A percentile compares a stretch with the other conserved stretches of the same genome.
These are phyloP conservation scores for Arthrobotrys entomopaga DNA, from an alignment of 2,329 filamentous ascomycete species.

Conservation along the genomic window DNA sequence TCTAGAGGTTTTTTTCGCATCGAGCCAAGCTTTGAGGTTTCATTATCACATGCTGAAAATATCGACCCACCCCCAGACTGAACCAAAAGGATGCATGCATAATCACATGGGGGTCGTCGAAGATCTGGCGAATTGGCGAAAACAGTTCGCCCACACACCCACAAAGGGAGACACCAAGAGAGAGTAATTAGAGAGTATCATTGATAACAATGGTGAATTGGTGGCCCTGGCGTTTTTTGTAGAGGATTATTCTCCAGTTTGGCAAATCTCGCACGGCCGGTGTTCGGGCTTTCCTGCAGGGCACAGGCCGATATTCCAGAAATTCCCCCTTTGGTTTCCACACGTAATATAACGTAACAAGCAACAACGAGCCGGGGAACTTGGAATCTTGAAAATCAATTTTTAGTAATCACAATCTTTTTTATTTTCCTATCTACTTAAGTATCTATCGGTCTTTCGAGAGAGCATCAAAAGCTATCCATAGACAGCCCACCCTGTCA, in stretches of 20 bases:
- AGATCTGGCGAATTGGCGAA: slow-evolving; percentile 50
- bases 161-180: neutral
- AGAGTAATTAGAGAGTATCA: neutral
- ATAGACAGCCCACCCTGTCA: slow-evolving; percentile 20
- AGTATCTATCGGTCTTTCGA: neutral
- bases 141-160: slow-evolving; percentile 42
- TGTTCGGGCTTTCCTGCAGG: slow-evolving; percentile 1
- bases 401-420: slow-evolving; percentile 18
- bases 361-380: too few relatives aligned
- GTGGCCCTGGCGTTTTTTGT: slow-evolving; percentile 12
- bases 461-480: slow-evolving; percentile 23
- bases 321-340: too few relatives aligned
- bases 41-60: slow-evolving; percentile 45
- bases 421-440: too few relatives aligned
- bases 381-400: too few relatives aligned
- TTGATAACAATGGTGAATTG: too few relatives aligned
- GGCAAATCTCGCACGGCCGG: neutral
- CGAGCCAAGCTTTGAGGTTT: slow-evolving; percentile 8
- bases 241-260: neutral
- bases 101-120: slow-evolving; percentile 41
- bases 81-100: neutral
- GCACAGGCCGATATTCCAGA: neutral
- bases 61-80: neutral
- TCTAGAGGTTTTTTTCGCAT: slow-evolving; percentile 13
- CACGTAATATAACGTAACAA: too few relatives aligned